phyloP scores from a whole-genome alignment of 495 filamentous ascomycete genomes.

The Penicillium taxi region DNA sequence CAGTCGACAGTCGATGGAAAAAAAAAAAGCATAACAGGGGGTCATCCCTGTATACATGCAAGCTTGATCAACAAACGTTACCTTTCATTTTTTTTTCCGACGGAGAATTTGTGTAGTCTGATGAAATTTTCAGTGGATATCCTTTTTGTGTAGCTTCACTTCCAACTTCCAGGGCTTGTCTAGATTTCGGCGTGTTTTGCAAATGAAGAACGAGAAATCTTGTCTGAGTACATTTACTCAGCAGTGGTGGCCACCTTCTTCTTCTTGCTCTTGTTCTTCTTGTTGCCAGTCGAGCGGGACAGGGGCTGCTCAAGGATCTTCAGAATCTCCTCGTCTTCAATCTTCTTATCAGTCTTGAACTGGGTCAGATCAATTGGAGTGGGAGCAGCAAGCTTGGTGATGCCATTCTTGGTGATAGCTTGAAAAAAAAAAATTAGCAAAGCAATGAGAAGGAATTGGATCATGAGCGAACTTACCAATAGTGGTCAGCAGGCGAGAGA shows the following conservation, averaged over 20 bases:
- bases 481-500: conserved; percentile 81
- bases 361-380: conserved; percentile 64
- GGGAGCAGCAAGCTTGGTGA: conserved; percentile 74
- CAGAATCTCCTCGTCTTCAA: conserved; percentile 88
- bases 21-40: too few relatives aligned
- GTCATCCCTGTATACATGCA: background rate
- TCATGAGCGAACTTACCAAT: conserved; percentile 56
- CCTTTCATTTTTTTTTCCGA: background rate
- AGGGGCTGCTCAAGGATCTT: conserved; percentile 86
- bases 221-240: conserved; percentile 39
- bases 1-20: too few relatives aligned
- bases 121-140: conserved; percentile 21
- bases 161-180: conserved; percentile 6
- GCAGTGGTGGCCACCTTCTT: conserved; percentile 84
- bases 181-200: conserved; percentile 11
- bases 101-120: conserved; percentile 9
- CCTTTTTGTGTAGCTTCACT: conserved; percentile 15
- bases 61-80: background rate
- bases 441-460: too few relatives aligned
- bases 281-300: conserved; percentile 62
- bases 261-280: conserved; percentile 74
- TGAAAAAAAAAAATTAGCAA: conserved; percentile 4
- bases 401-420: conserved; percentile 97
- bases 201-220: conserved; percentile 8
- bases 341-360: conserved; percentile 93